These are phyloP conservation scores for Aspergillus ochraceus DNA, from an alignment of 2,329 filamentous ascomycete genomes.

Conservation along the genomic window DNA sequence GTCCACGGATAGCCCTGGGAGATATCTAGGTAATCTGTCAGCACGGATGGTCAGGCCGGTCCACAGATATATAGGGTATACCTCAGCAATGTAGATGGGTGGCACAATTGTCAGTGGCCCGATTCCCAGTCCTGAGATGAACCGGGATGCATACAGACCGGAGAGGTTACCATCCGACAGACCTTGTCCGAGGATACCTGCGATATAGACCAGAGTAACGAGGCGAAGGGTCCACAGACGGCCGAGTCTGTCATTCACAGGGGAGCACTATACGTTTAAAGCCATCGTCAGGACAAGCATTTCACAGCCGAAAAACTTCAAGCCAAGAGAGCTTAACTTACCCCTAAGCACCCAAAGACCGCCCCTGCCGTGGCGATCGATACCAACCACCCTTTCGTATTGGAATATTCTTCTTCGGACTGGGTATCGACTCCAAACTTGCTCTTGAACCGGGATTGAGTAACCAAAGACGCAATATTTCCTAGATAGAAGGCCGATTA, in stretches of 20 bases:
- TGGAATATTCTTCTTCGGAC: conserved; percentile 17
- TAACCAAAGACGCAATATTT: conserved; percentile 23
- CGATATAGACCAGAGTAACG: conserved; percentile 18
- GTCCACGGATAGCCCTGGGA: conserved; percentile 19
- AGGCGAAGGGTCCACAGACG: conserved; percentile 18
- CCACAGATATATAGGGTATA: not conserved
- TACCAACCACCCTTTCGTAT: conserved; percentile 23
- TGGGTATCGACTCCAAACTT: conserved; percentile 17
- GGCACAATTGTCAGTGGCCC: conserved; percentile 17
- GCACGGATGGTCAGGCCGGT: not conserved
- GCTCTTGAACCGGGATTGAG: conserved; percentile 15
- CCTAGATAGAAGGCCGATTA: conserved; percentile 2
- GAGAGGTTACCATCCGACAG: conserved; percentile 15
- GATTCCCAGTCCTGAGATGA: conserved; percentile 20
- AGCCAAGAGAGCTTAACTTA: conserved; percentile 1
- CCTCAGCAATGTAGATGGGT: conserved; percentile 10
- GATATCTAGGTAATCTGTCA: conserved; percentile 9
- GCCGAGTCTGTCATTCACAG: conserved; percentile 17
- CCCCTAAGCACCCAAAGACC: conserved; percentile 20
- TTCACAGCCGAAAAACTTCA: too few species aligned
- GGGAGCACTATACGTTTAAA: conserved; percentile 9
- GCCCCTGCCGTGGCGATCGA: conserved; percentile 22
- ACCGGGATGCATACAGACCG: conserved; percentile 17
- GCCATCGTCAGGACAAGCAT: too few species aligned
- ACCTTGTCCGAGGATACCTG: conserved; percentile 19